Evolutionary conservation across 495 filamentous ascomycete species (phyloP).

Genomic region (Hypoxylon subgilvum): DNA sequence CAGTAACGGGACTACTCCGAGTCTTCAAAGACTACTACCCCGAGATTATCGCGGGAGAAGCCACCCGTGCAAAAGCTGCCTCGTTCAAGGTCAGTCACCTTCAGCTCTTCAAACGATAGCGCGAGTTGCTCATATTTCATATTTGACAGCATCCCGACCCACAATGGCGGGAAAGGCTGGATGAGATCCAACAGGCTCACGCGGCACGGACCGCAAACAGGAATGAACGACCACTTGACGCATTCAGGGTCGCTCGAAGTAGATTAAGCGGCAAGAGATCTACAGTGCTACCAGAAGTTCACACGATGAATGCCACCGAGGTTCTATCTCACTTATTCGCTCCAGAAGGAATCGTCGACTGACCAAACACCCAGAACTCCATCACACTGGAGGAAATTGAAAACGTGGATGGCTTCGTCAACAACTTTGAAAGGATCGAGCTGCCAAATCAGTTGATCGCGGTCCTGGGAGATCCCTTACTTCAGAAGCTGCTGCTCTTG

Average conservation of each 20-base stretch:
- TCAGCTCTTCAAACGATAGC: not conserved
- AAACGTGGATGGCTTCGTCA: constrained; percentile 71
- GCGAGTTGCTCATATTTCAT: constrained; percentile 11
- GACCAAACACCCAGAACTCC: constrained; percentile 54
- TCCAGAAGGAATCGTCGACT: constrained; percentile 6
- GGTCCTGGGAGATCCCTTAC: constrained; percentile 72
- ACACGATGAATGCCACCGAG: constrained; percentile 74
- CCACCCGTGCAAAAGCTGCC: constrained; percentile 58
- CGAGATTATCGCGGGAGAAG: constrained; percentile 79
- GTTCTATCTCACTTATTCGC: constrained; percentile 44
- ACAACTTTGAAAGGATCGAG: constrained; percentile 78
- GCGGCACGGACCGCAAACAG: constrained; percentile 49
- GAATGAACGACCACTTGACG: constrained; percentile 45
- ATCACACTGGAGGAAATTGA: constrained; percentile 82
- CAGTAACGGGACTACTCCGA: constrained; percentile 75
- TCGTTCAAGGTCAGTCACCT: constrained; percentile 59
- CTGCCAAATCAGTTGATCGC: constrained; percentile 82
- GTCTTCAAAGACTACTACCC: constrained; percentile 91
- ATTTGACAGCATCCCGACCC: constrained; percentile 70
- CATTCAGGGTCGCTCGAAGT: constrained; percentile 60
- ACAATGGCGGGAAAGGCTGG: constrained; percentile 75
- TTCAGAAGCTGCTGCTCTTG: constrained; percentile 76
- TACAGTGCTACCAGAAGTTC: constrained; percentile 68
- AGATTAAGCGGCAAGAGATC: constrained; percentile 48
- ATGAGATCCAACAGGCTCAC: constrained; percentile 68